Percentiles rank a stretch among this genome's conserved stretches.
Evolutionary conservation across 2,329 filamentous ascomycete species (phyloP).

Genomic region (Botryosphaeria dothidea): DNA sequence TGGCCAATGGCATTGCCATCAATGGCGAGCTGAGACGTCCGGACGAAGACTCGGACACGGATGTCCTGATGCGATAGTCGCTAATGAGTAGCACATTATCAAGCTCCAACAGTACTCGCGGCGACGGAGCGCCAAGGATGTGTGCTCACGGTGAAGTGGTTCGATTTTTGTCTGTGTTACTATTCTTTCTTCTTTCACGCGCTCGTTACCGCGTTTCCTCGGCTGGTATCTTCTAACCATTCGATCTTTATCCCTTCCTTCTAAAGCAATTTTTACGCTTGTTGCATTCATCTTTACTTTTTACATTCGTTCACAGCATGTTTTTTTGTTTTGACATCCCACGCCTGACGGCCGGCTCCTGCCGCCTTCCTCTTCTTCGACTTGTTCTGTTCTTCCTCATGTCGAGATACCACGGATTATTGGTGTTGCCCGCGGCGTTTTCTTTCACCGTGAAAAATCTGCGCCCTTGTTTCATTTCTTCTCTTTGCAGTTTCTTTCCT

Average conservation of each 20-base stretch:
- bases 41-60: conserved; percentile 48
- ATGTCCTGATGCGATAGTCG: conserved; percentile 15
- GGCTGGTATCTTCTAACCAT: not conserved
- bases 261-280: not conserved
- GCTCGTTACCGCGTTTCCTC: not conserved
- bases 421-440: conserved; percentile 3
- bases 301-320: not conserved
- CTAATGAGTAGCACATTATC: conserved; percentile 17
- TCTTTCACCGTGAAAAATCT: not conserved
- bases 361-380: not conserved
- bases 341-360: not conserved
- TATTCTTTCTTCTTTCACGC: conserved; percentile 5
- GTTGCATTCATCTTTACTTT: not conserved
- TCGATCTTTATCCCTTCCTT: too few relatives aligned
- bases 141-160: not conserved
- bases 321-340: not conserved
- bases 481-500: not conserved
- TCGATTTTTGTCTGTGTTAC: conserved; percentile 1
- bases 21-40: conserved; percentile 57
- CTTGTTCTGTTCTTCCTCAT: not conserved
- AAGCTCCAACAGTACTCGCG: not conserved
- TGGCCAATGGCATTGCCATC: conserved; percentile 70
- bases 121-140: not conserved
- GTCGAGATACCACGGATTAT: conserved; percentile 20
- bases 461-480: not conserved